Percentiles rank a stretch among this genome's conserved stretches.
phyloP scores from a whole-genome alignment of 1,284 basidiomycete genomes.

The Leccinum subspadiceum region DNA sequence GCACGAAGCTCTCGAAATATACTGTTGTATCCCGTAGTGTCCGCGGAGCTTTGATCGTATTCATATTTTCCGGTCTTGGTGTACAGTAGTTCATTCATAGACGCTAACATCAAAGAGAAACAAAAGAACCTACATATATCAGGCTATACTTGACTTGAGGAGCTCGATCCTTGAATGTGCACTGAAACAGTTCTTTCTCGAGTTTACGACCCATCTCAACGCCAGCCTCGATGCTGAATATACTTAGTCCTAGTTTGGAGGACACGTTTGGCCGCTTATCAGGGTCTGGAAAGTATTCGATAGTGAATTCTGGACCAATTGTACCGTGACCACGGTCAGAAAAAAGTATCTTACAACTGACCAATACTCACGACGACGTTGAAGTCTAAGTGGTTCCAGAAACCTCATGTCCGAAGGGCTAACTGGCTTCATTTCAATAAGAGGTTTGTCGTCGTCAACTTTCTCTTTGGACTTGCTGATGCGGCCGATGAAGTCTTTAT shows the following conservation, averaged over 20 bases:
- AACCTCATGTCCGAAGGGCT: too few relatives aligned
- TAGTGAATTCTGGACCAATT: background rate
- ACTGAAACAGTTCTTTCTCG: constrained; percentile 73
- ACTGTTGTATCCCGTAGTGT: constrained; percentile 36
- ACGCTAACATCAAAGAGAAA: background rate
- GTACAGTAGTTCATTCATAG: background rate
- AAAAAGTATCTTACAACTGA: too few relatives aligned
- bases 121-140: constrained; percentile 65
- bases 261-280: constrained; percentile 29
- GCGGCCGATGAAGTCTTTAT: too few relatives aligned
- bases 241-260: constrained; percentile 64
- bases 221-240: constrained; percentile 77
- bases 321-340: background rate
- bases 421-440: too few relatives aligned
- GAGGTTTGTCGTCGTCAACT: too few relatives aligned
- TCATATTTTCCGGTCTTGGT: constrained; percentile 79
- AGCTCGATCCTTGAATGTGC: constrained; percentile 92
- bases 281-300: background rate
- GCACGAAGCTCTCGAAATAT: constrained; percentile 81
- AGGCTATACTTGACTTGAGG: constrained; percentile 73
- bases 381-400: too few relatives aligned
- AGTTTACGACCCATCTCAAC: constrained; percentile 71
- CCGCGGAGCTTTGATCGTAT: constrained; percentile 69
- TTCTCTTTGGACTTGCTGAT: too few relatives aligned
- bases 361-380: too few relatives aligned